A percentile compares a stretch with the other conserved stretches of the same genome.
phyloP scores from a whole-genome alignment of 495 filamentous ascomycete species.

The Entonaema liquescens region DNA sequence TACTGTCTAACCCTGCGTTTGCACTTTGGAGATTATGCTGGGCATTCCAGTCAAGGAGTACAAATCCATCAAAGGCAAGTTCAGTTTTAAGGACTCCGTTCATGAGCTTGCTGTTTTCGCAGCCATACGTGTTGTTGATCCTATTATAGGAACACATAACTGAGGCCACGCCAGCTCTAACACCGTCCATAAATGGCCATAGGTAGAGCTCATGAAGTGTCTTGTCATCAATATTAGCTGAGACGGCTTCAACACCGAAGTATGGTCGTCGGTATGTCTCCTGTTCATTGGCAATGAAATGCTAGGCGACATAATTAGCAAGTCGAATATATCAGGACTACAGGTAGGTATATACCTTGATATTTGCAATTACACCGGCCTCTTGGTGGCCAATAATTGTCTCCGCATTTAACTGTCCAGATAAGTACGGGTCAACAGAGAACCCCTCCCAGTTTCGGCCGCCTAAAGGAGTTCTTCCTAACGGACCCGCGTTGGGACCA shows the following conservation, averaged over 20 bases:
- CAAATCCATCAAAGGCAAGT: conserved; percentile 71
- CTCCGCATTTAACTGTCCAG: conserved; percentile 56
- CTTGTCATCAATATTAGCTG: conserved; percentile 70
- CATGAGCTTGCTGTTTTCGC: conserved; percentile 68
- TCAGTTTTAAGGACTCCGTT: conserved; percentile 72
- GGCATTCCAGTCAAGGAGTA: conserved; percentile 72
- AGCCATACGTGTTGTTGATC: conserved; percentile 71
- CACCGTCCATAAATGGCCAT: conserved; percentile 74
- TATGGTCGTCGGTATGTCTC: conserved; percentile 66
- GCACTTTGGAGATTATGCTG: conserved; percentile 64
- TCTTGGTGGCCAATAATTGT: conserved; percentile 60
- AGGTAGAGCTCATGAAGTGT: conserved; percentile 77
- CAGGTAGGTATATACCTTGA: too few relatives aligned
- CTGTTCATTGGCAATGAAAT: conserved; percentile 74
- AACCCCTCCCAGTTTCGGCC: conserved; percentile 68
- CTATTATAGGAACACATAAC: conserved; percentile 78
- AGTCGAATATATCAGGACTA: not conserved
- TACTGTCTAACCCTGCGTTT: conserved; percentile 65
- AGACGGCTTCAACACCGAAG: conserved; percentile 59
- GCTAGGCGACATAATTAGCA: conserved; percentile 44
- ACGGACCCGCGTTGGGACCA: conserved; percentile 70
- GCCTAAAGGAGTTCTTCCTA: conserved; percentile 58
- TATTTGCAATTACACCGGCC: conserved; percentile 62
- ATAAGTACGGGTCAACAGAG: conserved; percentile 58
- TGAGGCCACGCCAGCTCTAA: conserved; percentile 65